Percentiles rank a stretch among this genome's conserved stretches.
phyloP scores from a whole-genome alignment of 805 yeast genomes.

The Ogataea thermomethanolica region DNA sequence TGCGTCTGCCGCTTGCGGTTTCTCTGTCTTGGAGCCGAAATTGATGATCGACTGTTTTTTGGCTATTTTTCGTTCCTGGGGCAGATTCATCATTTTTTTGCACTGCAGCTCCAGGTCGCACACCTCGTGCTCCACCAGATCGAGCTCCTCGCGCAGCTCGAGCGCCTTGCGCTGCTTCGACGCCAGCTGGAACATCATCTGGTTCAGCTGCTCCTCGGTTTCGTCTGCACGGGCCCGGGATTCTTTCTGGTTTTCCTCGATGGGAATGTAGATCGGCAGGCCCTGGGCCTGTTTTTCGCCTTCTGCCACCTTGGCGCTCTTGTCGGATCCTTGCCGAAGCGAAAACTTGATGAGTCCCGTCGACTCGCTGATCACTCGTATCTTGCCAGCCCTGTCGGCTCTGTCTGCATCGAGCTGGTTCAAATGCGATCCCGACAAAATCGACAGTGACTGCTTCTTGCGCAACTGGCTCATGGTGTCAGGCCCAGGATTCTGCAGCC shows the following conservation, averaged over 20 bases:
- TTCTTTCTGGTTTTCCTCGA: conserved; percentile 14
- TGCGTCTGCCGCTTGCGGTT: not conserved
- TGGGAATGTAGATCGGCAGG: conserved; percentile 37
- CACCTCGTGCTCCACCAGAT: conserved; percentile 38
- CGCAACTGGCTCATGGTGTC: conserved; percentile 11
- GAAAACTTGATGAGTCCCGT: conserved; percentile 51
- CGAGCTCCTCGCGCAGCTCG: conserved; percentile 46
- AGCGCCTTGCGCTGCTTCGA: conserved; percentile 51
- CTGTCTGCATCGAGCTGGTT: conserved; percentile 22
- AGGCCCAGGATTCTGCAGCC: not conserved
- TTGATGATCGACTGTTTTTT: conserved; percentile 12
- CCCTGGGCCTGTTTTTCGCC: conserved; percentile 27
- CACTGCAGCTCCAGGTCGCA: conserved; percentile 34
- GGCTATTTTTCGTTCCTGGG: conserved; percentile 2
- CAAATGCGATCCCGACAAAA: conserved; percentile 27
- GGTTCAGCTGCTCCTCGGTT: conserved; percentile 5
- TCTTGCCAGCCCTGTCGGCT: conserved; percentile 29
- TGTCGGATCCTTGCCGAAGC: conserved; percentile 19
- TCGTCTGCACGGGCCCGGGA: not conserved
- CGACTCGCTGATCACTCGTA: conserved; percentile 45
- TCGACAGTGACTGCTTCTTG: conserved; percentile 34
- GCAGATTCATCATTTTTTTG: conserved; percentile 11
- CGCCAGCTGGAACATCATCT: conserved; percentile 40
- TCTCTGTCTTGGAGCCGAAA: not conserved
- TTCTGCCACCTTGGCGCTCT: not conserved